A percentile compares a stretch with the other conserved stretches of the same genome.
Conservation (phyloP, 495 filamentous ascomycete genomes). For the Lasiosphaeris hirsuta region DNA sequence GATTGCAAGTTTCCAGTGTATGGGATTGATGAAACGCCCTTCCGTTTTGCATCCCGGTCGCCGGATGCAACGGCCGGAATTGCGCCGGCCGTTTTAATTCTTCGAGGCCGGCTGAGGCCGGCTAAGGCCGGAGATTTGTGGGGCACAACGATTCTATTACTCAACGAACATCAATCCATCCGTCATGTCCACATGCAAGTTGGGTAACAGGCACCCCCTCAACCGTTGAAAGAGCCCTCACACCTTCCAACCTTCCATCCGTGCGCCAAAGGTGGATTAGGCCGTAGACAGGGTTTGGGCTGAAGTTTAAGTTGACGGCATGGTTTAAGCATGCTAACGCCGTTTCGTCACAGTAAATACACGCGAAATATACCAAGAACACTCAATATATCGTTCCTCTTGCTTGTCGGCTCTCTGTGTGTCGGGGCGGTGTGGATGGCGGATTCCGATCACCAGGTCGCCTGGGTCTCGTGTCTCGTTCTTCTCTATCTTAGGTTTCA, state of each 20-base stretch:
- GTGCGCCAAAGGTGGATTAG: neutral
- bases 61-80: conserved; percentile 29
- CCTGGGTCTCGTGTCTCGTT: conserved; percentile 4
- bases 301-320: neutral
- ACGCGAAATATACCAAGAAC: too few species aligned
- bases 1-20: too few species aligned
- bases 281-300: neutral
- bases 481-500: conserved; percentile 12
- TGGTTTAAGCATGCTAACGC: too few species aligned
- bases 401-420: conserved; percentile 1
- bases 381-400: too few species aligned
- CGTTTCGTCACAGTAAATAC: too few species aligned
- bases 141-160: conserved; percentile 24
- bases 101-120: conserved; percentile 31
- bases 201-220: too few species aligned
- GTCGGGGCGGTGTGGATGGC: neutral
- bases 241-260: too few species aligned
- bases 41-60: conserved; percentile 5
- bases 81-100: conserved; percentile 28
- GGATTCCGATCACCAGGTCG: neutral
- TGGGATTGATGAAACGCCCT: too few species aligned
- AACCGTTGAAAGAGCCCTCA: too few species aligned
- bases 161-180: conserved; percentile 7
- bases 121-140: conserved; percentile 34
- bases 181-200: neutral